Conservation (phyloP, 306 rosid genomes). For the Prunus kanzakura region DNA sequence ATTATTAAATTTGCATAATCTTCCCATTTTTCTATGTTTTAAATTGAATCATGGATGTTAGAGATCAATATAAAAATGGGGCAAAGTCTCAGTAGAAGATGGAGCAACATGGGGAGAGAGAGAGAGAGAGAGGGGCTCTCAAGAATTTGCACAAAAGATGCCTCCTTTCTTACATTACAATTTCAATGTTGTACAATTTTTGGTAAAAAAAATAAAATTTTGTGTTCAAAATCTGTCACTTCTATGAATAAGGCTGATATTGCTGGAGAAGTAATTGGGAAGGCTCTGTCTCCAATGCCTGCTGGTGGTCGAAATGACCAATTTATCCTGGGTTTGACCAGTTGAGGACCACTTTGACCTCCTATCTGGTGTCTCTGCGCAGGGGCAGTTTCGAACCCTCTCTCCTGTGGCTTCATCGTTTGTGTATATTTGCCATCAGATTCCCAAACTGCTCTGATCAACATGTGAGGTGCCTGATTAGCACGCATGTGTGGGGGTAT, state of each 20-base stretch:
- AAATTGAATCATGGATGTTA: constrained; percentile 21
- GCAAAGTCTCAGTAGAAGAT: not conserved
- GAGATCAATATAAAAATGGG: constrained; percentile 11
- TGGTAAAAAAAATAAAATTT: not conserved
- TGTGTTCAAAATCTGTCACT: not conserved
- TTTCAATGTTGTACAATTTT: not conserved
- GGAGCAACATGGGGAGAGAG: constrained; percentile 26
- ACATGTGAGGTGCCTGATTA: constrained; percentile 15
- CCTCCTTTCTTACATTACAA: constrained; percentile 16
- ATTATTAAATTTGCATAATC: not conserved
- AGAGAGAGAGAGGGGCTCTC: not conserved
- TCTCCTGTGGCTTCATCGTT: not conserved
- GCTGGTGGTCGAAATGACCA: constrained; percentile 27
- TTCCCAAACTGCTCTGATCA: not conserved
- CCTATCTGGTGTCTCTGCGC: not conserved
- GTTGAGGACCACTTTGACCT: constrained; percentile 45
- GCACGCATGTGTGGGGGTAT: not conserved
- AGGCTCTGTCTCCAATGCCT: constrained; percentile 25
- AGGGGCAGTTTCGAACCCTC: constrained; percentile 24
- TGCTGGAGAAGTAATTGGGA: too few relatives aligned
- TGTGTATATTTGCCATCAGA: not conserved
- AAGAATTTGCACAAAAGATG: constrained; percentile 23
- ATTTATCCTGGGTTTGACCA: constrained; percentile 31
- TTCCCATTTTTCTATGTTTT: not conserved
- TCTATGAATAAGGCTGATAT: too few relatives aligned